Evolutionary conservation across 2,329 filamentous ascomycete species (phyloP), one percentile per base, ranked within the genome.

Genomic region (Dactylellina sp.): DNA sequence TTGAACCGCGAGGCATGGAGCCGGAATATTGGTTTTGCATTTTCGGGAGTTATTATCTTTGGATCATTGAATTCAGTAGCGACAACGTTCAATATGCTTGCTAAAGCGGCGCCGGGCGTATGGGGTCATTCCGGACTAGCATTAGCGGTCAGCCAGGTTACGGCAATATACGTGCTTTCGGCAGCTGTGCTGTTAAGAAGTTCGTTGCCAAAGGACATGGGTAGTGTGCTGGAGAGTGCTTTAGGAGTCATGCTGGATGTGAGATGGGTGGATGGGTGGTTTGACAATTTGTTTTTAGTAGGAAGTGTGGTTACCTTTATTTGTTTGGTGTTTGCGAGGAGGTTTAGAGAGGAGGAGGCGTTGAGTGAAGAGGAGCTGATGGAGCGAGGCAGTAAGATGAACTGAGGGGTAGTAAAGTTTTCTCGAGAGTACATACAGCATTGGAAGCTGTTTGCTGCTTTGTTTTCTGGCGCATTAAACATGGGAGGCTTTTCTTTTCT

Each of bases 1-100:
- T 86, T 96, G 24, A 91, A 96, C 81, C 91, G 92, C 78, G 86
- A 88, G 9, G 90, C 91, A 7, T 96, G 92, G 91, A 89, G 91
- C 20, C 89, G 91, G 28, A 91, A 92, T 79, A 93, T 96, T 76
- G 92, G 90, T 71, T 96, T 96, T 81, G 83, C 92, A 20, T 85
- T 96, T 2, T 92, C 89, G 6, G 92, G 92, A 16, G 87, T 93
- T 55, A 95, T 96, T 80, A 88, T 96, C 22, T 84, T 92, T 14
- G 89, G 91, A 1, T 92, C 90, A 63, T 92, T 93, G 81, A 92
- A 90, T 80, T 91, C 89, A 66, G 92, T 91, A 16, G 84, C 93
- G n/a, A 92, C 95, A 80, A 96, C 92, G 0, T 91, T 94, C 78
- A 89, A 90, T 77, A 85, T 96, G 62, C 91, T 96, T 79, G 87